Percentiles rank a stretch among this genome's conserved stretches.
phyloP scores from a whole-genome alignment of 2,329 filamentous ascomycete species.

The Aureobasidium sp. region DNA sequence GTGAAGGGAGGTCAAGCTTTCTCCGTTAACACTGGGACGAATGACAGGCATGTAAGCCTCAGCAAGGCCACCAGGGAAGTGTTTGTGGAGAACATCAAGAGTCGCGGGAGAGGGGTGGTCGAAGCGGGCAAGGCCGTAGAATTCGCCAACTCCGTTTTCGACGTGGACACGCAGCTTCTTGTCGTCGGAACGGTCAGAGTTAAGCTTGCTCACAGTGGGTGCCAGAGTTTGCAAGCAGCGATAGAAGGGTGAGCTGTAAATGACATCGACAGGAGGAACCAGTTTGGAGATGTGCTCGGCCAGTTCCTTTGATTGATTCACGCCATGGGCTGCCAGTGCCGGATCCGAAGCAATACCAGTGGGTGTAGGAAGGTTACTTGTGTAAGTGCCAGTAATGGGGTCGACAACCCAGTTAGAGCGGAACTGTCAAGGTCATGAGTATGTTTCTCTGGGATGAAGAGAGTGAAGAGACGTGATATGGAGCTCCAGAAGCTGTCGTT shows the following conservation, averaged over 20 bases:
- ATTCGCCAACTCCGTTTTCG: constrained; percentile 70
- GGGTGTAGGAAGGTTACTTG: constrained; percentile 76
- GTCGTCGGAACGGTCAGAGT: constrained; percentile 29
- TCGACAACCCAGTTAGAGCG: constrained; percentile 93
- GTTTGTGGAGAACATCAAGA: constrained; percentile 64
- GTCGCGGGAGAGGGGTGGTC: constrained; percentile 83
- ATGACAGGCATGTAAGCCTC: constrained; percentile 59
- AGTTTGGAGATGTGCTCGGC: constrained; percentile 68
- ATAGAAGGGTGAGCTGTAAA: constrained; percentile 91
- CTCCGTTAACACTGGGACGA: constrained; percentile 76
- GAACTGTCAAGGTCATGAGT: constrained; percentile 64
- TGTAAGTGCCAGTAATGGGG: constrained; percentile 81
- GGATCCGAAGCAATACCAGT: constrained; percentile 92
- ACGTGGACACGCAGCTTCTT: constrained; percentile 37
- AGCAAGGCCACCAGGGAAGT: constrained; percentile 72
- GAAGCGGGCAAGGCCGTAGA: constrained; percentile 90
- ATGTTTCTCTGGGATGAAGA: constrained; percentile 15
- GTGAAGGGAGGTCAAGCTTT: constrained; percentile 83
- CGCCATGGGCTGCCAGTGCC: constrained; percentile 86
- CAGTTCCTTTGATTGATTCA: constrained; percentile 84
- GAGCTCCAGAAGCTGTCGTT: background rate
- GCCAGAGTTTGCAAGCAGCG: constrained; percentile 86
- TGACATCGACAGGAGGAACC: constrained; percentile 72
- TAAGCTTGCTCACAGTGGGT: constrained; percentile 67
- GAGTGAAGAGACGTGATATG: background rate